Conservation (phyloP, 1,284 basidiomycete genomes). For the Puccinia novopanici region DNA sequence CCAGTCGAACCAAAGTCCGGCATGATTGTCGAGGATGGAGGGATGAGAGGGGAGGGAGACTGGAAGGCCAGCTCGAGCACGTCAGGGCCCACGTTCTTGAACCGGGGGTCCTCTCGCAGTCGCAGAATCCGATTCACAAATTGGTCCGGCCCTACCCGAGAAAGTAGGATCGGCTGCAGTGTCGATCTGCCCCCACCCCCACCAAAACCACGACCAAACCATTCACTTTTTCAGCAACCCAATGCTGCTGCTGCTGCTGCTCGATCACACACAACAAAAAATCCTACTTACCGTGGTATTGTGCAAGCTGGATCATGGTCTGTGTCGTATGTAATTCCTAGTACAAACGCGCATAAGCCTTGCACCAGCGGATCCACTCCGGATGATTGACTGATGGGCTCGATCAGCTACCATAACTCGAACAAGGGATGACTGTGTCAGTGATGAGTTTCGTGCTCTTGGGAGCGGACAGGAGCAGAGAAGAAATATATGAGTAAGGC, state of each 20-base stretch:
- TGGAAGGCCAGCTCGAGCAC: constrained; percentile 57
- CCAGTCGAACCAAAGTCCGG: constrained; percentile 96
- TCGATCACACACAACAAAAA: constrained; percentile 22
- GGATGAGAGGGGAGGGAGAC: constrained; percentile 53
- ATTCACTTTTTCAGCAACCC: no score
- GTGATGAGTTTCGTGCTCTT: not conserved
- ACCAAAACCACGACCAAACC: not conserved
- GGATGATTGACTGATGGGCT: constrained; percentile 85
- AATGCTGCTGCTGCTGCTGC: no score
- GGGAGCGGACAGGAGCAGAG: not conserved
- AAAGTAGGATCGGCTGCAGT: constrained; percentile 79
- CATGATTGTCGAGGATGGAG: constrained; percentile 61
- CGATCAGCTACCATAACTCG: constrained; percentile 69
- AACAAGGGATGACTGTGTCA: not conserved
- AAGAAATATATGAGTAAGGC: not conserved
- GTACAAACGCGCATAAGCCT: constrained; percentile 84
- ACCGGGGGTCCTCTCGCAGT: constrained; percentile 84
- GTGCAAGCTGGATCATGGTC: constrained; percentile 82
- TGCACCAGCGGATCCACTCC: constrained; percentile 85
- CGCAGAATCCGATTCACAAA: constrained; percentile 83
- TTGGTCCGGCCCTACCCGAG: constrained; percentile 79
- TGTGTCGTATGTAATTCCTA: constrained; percentile 92
- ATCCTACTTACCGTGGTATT: constrained; percentile 70
- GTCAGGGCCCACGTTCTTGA: constrained; percentile 84
- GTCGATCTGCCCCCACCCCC: constrained; percentile 66